Evolutionary conservation across 2,329 filamentous ascomycete genomes (phyloP).

Genomic region (Periconia sp.): DNA sequence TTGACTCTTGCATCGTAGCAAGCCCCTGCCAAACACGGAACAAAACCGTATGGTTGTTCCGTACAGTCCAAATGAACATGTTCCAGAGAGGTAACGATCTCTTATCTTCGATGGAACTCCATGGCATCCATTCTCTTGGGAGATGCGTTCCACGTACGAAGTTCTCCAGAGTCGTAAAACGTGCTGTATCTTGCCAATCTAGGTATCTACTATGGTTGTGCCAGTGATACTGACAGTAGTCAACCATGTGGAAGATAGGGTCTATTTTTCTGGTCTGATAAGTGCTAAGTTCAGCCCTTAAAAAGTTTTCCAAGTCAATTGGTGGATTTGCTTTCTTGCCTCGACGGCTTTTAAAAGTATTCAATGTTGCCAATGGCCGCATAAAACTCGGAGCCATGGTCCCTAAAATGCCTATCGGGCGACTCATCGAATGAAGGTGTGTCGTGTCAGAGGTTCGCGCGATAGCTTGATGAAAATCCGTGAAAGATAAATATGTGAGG

Average conservation of each 20-base stretch:
- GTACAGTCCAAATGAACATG: slow-evolving; percentile 19
- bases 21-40: slow-evolving; percentile 15
- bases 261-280: slow-evolving; percentile 12
- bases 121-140: slow-evolving; percentile 18
- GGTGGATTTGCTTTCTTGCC: slow-evolving; percentile 5
- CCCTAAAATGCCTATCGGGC: slow-evolving; percentile 3
- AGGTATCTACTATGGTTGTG: slow-evolving; percentile 14
- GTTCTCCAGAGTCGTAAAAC: slow-evolving; percentile 9
- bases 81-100: slow-evolving; percentile 16
- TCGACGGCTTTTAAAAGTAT: slow-evolving; percentile 9
- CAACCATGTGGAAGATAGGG: slow-evolving; percentile 15
- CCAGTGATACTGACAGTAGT: slow-evolving; percentile 20
- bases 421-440: slow-evolving; percentile 8
- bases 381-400: slow-evolving; percentile 6
- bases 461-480: slow-evolving; percentile 19
- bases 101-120: slow-evolving; percentile 11
- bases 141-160: slow-evolving; percentile 12
- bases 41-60: slow-evolving; percentile 14
- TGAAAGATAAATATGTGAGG: slow-evolving; percentile 19
- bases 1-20: slow-evolving; percentile 8
- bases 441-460: slow-evolving; percentile 15
- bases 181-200: slow-evolving; percentile 8
- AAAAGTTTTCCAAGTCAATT: slow-evolving; percentile 12
- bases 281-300: slow-evolving; percentile 14
- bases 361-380: slow-evolving; percentile 7